Conservation (phyloP, 441 rosid species). For the Adansonia gregorii region DNA sequence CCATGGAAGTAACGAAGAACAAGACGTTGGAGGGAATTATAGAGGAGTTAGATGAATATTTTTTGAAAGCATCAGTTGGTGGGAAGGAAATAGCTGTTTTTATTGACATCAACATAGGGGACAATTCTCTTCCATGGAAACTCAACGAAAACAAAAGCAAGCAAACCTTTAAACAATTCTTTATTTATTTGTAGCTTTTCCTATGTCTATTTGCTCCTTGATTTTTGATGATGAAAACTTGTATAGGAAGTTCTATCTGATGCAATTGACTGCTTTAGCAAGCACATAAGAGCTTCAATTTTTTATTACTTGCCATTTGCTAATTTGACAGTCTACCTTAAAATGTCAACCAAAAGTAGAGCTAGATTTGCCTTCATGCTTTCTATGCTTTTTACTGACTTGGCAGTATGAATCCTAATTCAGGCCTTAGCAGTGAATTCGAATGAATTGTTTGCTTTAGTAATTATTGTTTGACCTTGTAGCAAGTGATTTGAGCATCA, state of each 20-base stretch:
- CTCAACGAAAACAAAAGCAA: slow-evolving; percentile 69
- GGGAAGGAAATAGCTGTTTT: slow-evolving; percentile 76
- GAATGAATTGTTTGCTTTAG: not conserved
- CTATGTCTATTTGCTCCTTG: not conserved
- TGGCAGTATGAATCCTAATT: not conserved
- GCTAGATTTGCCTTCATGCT: not conserved
- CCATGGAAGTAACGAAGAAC: slow-evolving; percentile 51
- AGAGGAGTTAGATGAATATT: slow-evolving; percentile 84
- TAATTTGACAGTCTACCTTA: too few relatives aligned
- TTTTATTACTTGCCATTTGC: not conserved
- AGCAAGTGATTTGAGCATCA: not conserved
- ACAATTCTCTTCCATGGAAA: slow-evolving; percentile 51
- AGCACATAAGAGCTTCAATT: too few relatives aligned
- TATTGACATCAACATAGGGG: slow-evolving; percentile 59
- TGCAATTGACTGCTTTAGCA: slow-evolving; percentile 6
- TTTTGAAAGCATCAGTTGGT: slow-evolving; percentile 80
- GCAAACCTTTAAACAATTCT: slow-evolving; percentile 22
- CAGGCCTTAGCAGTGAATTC: not conserved
- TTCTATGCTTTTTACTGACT: not conserved
- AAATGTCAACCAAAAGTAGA: not conserved
- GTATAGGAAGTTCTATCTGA: not conserved
- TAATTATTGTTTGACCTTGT: not conserved
- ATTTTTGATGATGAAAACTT: not conserved
- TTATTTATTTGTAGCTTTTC: not conserved
- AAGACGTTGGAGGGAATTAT: slow-evolving; percentile 71